Base-by-base conservation (phyloP, 2,329 filamentous ascomycete species). In the Penicillium sp. region DNA sequence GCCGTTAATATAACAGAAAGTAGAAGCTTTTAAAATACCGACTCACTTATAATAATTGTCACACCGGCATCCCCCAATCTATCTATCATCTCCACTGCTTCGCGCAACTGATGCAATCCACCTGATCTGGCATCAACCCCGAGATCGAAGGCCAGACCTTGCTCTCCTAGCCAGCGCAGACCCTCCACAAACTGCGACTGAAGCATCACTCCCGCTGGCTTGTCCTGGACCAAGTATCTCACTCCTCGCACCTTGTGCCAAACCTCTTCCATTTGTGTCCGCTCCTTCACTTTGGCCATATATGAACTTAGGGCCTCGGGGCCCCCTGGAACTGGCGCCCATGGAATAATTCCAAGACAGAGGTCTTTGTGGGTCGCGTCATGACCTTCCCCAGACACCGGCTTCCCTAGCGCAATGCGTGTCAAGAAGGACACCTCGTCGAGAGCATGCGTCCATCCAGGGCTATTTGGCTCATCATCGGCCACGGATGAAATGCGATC, bases 181-280 rank as follows among this genome's bases (percentile, higher is more conserved):
- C 84, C 81, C 60, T 87, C 86, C 59, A 92, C 83, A 72, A 93
- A 92, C 7, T 78, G 80, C 11, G 83, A 78, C 51, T 83, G 76
- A 48, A 93, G 70, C 81, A 91, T 88, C 0, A 85, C 85, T 4
- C 89, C 88, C 30, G 79, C 73, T 8, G 86, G 86, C 77, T 91
- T 90, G 75, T 91, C 87, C 79, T 97, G 93, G 52, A 97, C 77
- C 61, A 97, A 79, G 74, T 93, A 97, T 52, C 94, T 81, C 71
- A 96, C 93, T 0, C 93, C 94, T 61, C 87, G 88, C 30, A 97
- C 81, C 74, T 86, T 87, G 48, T 70, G 69, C 87, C 87, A 95
- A 16, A 85, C 83, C 49, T 75, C 73, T 45, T 89, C 90, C 0
- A 89, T 88, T 57, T 79, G 80, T 1, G 69, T 63, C 63, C 71